Evolutionary conservation across 805 yeast genomes (phyloP).

Genomic region (Phaffomyces opuntiae): DNA sequence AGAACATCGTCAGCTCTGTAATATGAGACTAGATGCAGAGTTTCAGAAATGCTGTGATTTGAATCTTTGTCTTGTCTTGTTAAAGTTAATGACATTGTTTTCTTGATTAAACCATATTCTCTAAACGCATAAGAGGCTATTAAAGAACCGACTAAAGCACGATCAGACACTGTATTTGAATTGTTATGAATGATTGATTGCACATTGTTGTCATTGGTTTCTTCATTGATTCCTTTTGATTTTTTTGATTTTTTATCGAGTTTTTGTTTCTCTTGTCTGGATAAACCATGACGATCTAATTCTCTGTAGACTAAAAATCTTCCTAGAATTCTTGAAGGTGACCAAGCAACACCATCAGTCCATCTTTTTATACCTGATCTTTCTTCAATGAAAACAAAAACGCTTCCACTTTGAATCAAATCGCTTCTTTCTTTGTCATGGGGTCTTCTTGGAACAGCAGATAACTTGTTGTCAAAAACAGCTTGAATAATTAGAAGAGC

Average conservation of each 20-base stretch:
- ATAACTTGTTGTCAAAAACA: constrained; percentile 53
- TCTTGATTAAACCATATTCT: constrained; percentile 71
- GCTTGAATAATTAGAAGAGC: constrained; percentile 79
- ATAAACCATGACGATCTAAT: constrained; percentile 36
- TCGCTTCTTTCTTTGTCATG: constrained; percentile 66
- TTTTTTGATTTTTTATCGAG: constrained; percentile 22
- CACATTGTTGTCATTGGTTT: not conserved
- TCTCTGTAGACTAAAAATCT: constrained; percentile 81
- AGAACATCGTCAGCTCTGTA: constrained; percentile 71
- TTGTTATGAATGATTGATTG: no score
- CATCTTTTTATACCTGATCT: constrained; percentile 81
- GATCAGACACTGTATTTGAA: constrained; percentile 11
- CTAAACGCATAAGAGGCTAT: constrained; percentile 58
- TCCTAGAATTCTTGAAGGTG: constrained; percentile 83
- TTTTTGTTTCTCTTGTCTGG: constrained; percentile 24
- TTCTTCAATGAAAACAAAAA: constrained; percentile 82
- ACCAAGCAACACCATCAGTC: constrained; percentile 97
- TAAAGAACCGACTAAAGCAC: constrained; percentile 48
- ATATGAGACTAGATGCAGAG: constrained; percentile 73
- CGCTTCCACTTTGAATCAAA: constrained; percentile 68
- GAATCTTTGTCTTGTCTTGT: constrained; percentile 13
- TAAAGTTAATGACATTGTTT: constrained; percentile 51
- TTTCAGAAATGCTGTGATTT: constrained; percentile 26
- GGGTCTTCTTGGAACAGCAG: constrained; percentile 69
- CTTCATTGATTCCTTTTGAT: constrained; percentile 4